Evolutionary conservation across 495 filamentous ascomycete genomes (phyloP).

Genomic region (Penicillium salamii): DNA sequence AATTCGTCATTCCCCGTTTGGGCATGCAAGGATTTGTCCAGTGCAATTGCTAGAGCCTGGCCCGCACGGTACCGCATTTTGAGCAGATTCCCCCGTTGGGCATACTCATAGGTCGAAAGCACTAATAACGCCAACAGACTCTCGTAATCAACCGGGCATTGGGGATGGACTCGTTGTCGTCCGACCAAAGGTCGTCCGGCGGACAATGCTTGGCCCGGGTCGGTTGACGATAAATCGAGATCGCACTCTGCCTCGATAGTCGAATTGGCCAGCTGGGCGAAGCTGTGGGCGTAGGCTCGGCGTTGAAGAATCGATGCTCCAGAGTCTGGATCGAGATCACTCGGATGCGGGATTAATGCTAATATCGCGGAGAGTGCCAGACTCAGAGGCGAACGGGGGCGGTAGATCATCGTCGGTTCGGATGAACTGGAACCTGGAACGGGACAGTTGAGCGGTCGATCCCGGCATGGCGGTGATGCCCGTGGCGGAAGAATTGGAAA

Average conservation of each 20-base stretch:
- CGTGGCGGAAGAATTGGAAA: slow-evolving; percentile 59
- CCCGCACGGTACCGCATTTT: slow-evolving; percentile 60
- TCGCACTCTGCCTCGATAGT: slow-evolving; percentile 57
- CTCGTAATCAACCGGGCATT: slow-evolving; percentile 52
- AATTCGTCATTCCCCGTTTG: slow-evolving; percentile 44
- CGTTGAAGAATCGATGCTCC: slow-evolving; percentile 45
- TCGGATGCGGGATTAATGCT: slow-evolving; percentile 53
- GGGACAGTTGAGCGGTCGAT: slow-evolving; percentile 43
- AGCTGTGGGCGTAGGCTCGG: slow-evolving; percentile 52
- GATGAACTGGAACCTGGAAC: slow-evolving; percentile 41
- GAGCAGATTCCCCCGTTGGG: slow-evolving; percentile 57
- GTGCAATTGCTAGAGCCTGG: slow-evolving; percentile 53
- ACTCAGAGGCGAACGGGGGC: slow-evolving; percentile 52
- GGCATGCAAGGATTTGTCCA: slow-evolving; percentile 51
- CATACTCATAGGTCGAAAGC: slow-evolving; percentile 59
- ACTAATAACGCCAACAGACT: slow-evolving; percentile 53
- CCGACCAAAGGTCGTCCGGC: slow-evolving; percentile 39
- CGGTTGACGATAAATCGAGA: slow-evolving; percentile 50
- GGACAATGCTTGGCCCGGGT: slow-evolving; percentile 51
- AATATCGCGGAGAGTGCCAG: slow-evolving; percentile 55
- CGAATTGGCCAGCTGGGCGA: slow-evolving; percentile 51
- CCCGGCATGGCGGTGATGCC: slow-evolving; percentile 35
- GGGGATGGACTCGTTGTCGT: slow-evolving; percentile 50
- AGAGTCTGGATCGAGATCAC: slow-evolving; percentile 45
- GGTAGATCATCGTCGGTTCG: slow-evolving; percentile 38